Base-by-base conservation (phyloP, 2,329 filamentous ascomycete species). In the Epichloe sp. region DNA sequence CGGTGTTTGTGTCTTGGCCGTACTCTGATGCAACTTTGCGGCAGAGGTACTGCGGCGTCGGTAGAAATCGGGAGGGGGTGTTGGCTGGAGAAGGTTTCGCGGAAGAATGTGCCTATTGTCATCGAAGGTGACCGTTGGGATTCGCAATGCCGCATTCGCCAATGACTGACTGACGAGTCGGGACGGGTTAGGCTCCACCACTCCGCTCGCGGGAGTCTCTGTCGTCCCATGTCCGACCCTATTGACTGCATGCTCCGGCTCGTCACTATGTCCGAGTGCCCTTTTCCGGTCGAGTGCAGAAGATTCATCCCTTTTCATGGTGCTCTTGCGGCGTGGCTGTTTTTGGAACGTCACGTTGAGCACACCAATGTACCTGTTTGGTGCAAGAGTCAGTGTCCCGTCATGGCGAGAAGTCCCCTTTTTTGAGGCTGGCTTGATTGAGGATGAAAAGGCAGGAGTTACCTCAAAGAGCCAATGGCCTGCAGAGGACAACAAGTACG, bases 311-410 rank as follows among this genome's bases (percentile, higher is more conserved):
- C 70, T 76, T 56, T 70, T 79, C 49, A 71, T 66, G 1, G 69
- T 73, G 36, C 78, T 80, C 60, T 74, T 81, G 47, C 79, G 82
- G 51, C 88, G 87, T 2, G 80, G 75, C 52, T 83, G 82, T 64
- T 94, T 95, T 48, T 89, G 88, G 64, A 95, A 96, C 0, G 89
- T 96, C 19, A 96, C 91, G 65, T 96, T 97, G 48, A 98, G 71
- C 42, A 98, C 93, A 55, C 93, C 93, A 60, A 98, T 97, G 61
- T 98, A 97, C 63, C 88, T 95, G 65, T 2, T 34, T 14, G 26
- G 42, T 11, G 10, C 21, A 53, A 58, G 26, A 31, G 55, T 59
- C 52, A 50, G 47, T 44, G 12, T 12, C 10, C 26, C 31, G 36
- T 35, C 6, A 11, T 34, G 21, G 4, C n/a, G 35, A 5, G 15